Base-by-base conservation (phyloP, 257 asterid genomes). In the Jasminum sambac region DNA sequence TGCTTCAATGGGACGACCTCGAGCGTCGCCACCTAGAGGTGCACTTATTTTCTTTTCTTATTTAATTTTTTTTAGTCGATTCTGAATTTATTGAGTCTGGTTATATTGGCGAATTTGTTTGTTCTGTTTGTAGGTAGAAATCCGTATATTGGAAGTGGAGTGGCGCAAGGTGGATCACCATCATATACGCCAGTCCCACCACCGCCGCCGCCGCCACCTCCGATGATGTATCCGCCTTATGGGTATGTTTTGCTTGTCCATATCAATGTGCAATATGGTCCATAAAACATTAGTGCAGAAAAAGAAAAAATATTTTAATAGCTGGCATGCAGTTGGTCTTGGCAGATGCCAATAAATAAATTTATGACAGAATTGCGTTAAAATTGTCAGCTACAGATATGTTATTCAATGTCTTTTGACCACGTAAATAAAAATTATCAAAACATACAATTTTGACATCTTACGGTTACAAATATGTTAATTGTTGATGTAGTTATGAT, bases 1-100 rank as follows among this genome's bases (percentile, higher is more conserved):
- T 43, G 99, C 99, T 16, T 91, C 99, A 2, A 74, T 91, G 37
- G 99, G 98, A 5, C 86, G 99, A 25, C 96, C 98, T 6, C 84
- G 96, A 0, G 98, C 98, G 23, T 89, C 99, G 25, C 96, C 97
- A 0, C 90, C 89, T 63, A 76, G 90, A 72, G 92, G 92, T 86
- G 60, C 30, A 12, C n/a, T 9, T 62, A 30, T 70, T 63, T 71
- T 38, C 34, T n/a, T 23, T 73, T 38, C 8, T 37, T 23, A 44
- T 44, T 38, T 30, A 30, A 30, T 4, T 10, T 2, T 37, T 43
- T 24, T 17, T 68, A 55, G 21, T 42, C 8, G 8, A 46, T 21
- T 44, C 38, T 7, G 8, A 38, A 11, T 46, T 67, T 67, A 67
- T 43, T 25, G 13, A 25, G 24, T 24, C 30, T 24, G 1, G 2